Conservation (phyloP, 2,329 filamentous ascomycete species). For the Plectosphaerella cucumerina region DNA sequence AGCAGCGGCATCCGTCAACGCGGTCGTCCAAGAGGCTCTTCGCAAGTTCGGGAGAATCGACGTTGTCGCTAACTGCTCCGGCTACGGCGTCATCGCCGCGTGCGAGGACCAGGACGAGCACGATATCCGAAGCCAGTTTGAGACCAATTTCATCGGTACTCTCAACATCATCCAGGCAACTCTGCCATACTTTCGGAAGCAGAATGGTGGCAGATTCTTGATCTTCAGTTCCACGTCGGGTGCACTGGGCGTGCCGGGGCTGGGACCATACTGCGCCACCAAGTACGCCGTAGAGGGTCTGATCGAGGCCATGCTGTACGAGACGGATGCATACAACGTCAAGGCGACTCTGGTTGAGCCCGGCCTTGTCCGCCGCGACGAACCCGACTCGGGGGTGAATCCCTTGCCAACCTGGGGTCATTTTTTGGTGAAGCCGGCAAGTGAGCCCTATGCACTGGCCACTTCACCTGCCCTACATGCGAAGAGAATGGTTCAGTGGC, state of each 20-base stretch:
- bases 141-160: slow-evolving; percentile 96
- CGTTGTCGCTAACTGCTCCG: slow-evolving; percentile 88
- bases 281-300: slow-evolving; percentile 96
- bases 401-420: slow-evolving; percentile 82
- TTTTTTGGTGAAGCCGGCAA: slow-evolving; percentile 83
- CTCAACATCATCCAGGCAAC: slow-evolving; percentile 88
- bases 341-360: slow-evolving; percentile 93
- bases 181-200: slow-evolving; percentile 79
- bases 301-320: slow-evolving; percentile 95
- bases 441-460: slow-evolving; percentile 72
- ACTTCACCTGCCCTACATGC: slow-evolving; percentile 85
- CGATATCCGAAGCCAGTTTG: slow-evolving; percentile 92
- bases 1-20: slow-evolving; percentile 69
- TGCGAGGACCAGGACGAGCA: slow-evolving; percentile 97
- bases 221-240: slow-evolving; percentile 94
- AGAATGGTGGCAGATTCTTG: slow-evolving; percentile 74
- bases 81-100: slow-evolving; percentile 90
- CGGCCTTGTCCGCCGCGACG: slow-evolving; percentile 81
- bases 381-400: slow-evolving; percentile 53
- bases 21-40: slow-evolving; percentile 67
- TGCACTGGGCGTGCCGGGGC: slow-evolving; percentile 85
- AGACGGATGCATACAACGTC: slow-evolving; percentile 86
- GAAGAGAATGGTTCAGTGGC: slow-evolving; percentile 88
- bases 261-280: slow-evolving; percentile 92
- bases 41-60: slow-evolving; percentile 77